Evolutionary conservation across 2,329 filamentous ascomycete species (phyloP).

Genomic region (Trichoderma gracile): DNA sequence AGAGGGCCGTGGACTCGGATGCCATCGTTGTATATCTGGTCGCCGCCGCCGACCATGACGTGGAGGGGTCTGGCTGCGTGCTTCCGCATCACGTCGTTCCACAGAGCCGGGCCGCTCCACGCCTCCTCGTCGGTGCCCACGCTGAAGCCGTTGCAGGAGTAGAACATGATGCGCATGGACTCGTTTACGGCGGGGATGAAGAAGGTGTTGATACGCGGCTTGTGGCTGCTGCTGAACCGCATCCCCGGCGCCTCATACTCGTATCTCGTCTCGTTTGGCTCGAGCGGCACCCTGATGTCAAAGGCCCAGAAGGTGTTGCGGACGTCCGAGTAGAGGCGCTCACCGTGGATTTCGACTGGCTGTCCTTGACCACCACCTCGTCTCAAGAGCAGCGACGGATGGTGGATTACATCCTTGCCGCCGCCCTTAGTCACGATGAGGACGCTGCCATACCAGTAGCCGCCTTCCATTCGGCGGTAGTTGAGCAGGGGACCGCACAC

Average conservation of each 20-base stretch:
- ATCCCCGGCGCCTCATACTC: slow-evolving; percentile 73
- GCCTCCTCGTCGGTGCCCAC: slow-evolving; percentile 80
- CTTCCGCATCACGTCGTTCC: slow-evolving; percentile 86
- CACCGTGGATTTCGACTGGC: slow-evolving; percentile 34
- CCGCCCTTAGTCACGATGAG: slow-evolving; percentile 78
- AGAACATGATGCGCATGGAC: slow-evolving; percentile 98
- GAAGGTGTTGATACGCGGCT: slow-evolving; percentile 67
- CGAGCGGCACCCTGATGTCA: slow-evolving; percentile 75
- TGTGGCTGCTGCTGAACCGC: slow-evolving; percentile 58
- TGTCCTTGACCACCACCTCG: slow-evolving; percentile 37
- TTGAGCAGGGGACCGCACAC: slow-evolving; percentile 75
- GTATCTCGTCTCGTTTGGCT: slow-evolving; percentile 69
- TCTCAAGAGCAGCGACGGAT: slow-evolving; percentile 61
- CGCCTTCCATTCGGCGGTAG: slow-evolving; percentile 72
- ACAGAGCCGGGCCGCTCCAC: slow-evolving; percentile 88
- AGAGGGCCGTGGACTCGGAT: slow-evolving; percentile 84
- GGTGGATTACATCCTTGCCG: slow-evolving; percentile 55
- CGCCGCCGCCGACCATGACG: slow-evolving; percentile 91
- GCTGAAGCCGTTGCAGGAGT: slow-evolving; percentile 97
- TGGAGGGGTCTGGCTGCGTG: slow-evolving; percentile 84
- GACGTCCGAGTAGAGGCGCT: slow-evolving; percentile 64
- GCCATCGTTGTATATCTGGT: slow-evolving; percentile 95
- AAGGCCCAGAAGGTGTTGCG: slow-evolving; percentile 92
- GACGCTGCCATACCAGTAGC: slow-evolving; percentile 80
- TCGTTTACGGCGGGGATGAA: slow-evolving; percentile 81